Conservation (phyloP, 2,329 filamentous ascomycete genomes). For the Apiospora kogelbergensis region DNA sequence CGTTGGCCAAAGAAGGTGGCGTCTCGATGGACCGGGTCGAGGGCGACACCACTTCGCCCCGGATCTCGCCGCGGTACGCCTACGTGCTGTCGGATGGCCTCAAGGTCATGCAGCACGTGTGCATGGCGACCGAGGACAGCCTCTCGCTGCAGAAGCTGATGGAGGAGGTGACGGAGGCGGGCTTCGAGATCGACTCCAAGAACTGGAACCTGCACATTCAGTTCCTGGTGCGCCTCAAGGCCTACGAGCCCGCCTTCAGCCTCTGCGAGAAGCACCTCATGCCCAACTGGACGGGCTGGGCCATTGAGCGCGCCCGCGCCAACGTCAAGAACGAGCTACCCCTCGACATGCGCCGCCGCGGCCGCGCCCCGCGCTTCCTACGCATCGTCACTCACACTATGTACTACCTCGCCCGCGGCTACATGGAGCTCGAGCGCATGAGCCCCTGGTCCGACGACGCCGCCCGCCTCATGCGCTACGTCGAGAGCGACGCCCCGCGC, state of each 20-base stretch:
- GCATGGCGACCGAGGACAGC: conserved; percentile 39
- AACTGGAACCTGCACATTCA: conserved; percentile 83
- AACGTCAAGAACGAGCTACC: conserved; percentile 30
- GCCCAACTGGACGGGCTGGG: conserved; percentile 76
- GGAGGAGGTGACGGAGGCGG: conserved; percentile 56
- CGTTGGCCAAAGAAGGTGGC: conserved; percentile 47
- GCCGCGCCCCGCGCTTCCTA: conserved; percentile 35
- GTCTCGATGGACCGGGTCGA: conserved; percentile 30
- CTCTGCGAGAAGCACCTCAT: conserved; percentile 79
- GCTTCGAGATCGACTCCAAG: conserved; percentile 72
- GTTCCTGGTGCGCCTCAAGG: conserved; percentile 59
- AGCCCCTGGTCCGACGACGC: conserved; percentile 49
- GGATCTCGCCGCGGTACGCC: conserved; percentile 48
- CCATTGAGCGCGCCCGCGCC: conserved; percentile 26
- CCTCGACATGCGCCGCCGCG: conserved; percentile 39
- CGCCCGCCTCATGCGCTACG: conserved; percentile 36
- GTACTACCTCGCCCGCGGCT: conserved; percentile 48
- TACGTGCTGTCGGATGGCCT: conserved; percentile 53
- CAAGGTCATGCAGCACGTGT: conserved; percentile 48
- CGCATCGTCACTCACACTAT: conserved; percentile 46
- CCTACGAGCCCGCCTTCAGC: conserved; percentile 66
- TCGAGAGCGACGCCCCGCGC: conserved; percentile 38
- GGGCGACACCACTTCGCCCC: conserved; percentile 34
- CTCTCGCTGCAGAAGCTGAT: conserved; percentile 51
- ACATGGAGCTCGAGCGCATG: conserved; percentile 48